phyloP scores from a whole-genome alignment of 345 rosid species.

The Arabis hirsuta region DNA sequence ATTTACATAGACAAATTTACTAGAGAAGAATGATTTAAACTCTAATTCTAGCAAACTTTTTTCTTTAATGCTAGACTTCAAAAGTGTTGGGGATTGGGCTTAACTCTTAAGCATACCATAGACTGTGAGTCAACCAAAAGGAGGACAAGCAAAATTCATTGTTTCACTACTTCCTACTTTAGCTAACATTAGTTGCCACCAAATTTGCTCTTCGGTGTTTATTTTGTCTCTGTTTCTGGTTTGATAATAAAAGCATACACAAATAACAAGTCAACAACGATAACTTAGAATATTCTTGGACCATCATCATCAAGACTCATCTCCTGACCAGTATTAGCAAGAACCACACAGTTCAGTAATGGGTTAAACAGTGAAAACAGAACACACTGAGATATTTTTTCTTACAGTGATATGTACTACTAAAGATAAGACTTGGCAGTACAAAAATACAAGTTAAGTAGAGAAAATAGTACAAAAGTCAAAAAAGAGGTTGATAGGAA shows the following conservation, averaged over 20 bases:
- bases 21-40: neutral
- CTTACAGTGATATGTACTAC: neutral
- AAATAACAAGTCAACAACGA: slow-evolving; percentile 15
- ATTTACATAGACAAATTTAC: no score
- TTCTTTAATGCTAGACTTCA: neutral
- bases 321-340: neutral
- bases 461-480: slow-evolving; percentile 29
- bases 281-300: slow-evolving; percentile 7
- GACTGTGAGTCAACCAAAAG: neutral
- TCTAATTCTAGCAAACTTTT: neutral
- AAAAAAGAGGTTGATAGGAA: slow-evolving; percentile 25
- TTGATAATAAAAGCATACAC: slow-evolving; percentile 9
- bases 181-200: slow-evolving; percentile 12
- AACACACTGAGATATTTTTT: neutral
- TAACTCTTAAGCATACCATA: neutral
- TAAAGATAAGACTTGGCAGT: neutral
- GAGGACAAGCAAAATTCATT: neutral
- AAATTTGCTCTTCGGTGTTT: neutral
- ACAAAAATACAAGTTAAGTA: slow-evolving; percentile 20
- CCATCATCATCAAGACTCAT: neutral
- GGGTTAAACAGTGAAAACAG: slow-evolving; percentile 20
- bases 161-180: slow-evolving; percentile 6
- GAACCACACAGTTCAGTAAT: slow-evolving; percentile 1
- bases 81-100: neutral
- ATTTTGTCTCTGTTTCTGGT: slow-evolving; percentile 7